Conservation (phyloP, 2,329 filamentous ascomycete genomes). For the Venturiaceae sp. region DNA sequence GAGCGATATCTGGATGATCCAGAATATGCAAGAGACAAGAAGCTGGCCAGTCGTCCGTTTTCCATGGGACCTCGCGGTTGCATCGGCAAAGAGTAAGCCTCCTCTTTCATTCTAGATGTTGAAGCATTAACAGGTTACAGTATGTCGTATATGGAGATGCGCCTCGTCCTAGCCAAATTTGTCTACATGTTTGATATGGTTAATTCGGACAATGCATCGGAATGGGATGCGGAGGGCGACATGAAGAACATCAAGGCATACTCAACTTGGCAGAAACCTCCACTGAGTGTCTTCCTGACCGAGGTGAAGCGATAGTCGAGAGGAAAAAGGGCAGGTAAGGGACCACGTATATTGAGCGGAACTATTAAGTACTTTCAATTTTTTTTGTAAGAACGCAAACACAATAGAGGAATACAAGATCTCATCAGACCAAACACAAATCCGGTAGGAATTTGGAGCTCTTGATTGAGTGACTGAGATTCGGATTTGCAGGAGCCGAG, state of each 20-base stretch:
- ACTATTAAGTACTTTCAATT: no score
- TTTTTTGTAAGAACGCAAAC: no score
- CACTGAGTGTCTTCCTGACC: constrained; percentile 11
- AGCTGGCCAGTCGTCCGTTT: constrained; percentile 32
- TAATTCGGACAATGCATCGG: not conserved
- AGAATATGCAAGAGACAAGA: constrained; percentile 18
- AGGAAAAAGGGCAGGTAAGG: no score
- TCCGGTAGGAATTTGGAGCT: no score
- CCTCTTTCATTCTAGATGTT: not conserved
- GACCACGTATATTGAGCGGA: no score
- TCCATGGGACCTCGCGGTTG: constrained; percentile 28
- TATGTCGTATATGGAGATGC: constrained; percentile 4
- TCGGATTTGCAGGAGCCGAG: no score
- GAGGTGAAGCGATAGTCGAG: constrained; percentile 13
- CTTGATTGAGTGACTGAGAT: no score
- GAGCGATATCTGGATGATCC: constrained; percentile 29
- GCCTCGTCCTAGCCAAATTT: constrained; percentile 3
- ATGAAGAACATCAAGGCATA: not conserved
- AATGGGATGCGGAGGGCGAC: constrained; percentile 1
- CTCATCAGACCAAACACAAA: no score
- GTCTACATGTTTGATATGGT: constrained; percentile 8
- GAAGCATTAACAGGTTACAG: no score
- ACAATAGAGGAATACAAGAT: no score
- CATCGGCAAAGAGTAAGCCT: constrained; percentile 16
- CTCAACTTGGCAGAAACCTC: constrained; percentile 24